phyloP scores from a whole-genome alignment of 345 rosid species.

The Schrenkiella parvula region DNA sequence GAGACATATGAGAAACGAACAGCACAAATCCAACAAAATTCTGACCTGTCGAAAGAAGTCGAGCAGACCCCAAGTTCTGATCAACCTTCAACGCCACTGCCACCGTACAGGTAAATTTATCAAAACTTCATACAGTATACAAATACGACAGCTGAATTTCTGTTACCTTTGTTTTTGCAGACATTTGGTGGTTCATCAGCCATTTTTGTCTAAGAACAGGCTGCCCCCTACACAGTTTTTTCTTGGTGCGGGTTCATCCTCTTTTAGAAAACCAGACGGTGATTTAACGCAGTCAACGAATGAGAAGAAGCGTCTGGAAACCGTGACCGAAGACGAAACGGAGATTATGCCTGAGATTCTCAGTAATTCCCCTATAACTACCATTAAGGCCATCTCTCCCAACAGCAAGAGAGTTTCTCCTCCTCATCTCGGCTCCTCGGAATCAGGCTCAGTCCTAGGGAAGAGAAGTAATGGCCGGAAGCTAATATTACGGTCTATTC shows the following conservation, averaged over 20 bases:
- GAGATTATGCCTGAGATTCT: slow-evolving; percentile 59
- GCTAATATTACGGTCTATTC: slow-evolving; percentile 84
- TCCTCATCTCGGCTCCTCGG: slow-evolving; percentile 49
- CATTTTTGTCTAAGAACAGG: slow-evolving; percentile 63
- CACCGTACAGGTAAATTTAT: slow-evolving; percentile 56
- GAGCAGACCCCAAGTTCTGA: slow-evolving; percentile 57
- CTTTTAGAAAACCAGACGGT: slow-evolving; percentile 38
- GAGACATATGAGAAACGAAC: slow-evolving; percentile 45
- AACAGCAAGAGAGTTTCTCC: slow-evolving; percentile 97
- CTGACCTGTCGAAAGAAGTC: slow-evolving; percentile 44
- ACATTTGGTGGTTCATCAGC: slow-evolving; percentile 52
- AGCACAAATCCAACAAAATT: slow-evolving; percentile 37
- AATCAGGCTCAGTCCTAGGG: slow-evolving; percentile 59
- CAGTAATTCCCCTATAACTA: slow-evolving; percentile 35
- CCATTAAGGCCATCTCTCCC: slow-evolving; percentile 67
- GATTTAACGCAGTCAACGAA: slow-evolving; percentile 34
- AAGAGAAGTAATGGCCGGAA: slow-evolving; percentile 67
- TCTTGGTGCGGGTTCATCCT: slow-evolving; percentile 25
- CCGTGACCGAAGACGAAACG: slow-evolving; percentile 45
- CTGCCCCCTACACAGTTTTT: slow-evolving; percentile 46
- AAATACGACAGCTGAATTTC: slow-evolving; percentile 9
- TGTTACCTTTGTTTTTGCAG: slow-evolving; percentile 37
- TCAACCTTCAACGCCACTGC: slow-evolving; percentile 67
- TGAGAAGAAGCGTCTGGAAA: slow-evolving; percentile 44
- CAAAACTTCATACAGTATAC: neutral